These are phyloP conservation scores for Achlya hypogyna DNA, from an alignment of 352 stramenopile species.

Conservation along the genomic window DNA sequence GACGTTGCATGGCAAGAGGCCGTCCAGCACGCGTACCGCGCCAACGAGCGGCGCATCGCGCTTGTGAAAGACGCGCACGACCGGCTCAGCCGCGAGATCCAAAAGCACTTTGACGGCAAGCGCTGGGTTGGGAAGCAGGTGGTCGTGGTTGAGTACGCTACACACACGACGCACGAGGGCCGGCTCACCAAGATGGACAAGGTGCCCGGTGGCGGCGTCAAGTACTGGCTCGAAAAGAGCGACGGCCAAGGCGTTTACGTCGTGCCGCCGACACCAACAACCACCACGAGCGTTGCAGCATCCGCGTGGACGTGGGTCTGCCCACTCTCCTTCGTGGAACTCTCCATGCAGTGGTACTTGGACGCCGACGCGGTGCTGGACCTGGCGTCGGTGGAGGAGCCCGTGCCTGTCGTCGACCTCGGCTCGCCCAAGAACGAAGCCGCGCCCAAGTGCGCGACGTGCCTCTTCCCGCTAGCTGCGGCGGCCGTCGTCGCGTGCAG, in stretches of 20 bases:
- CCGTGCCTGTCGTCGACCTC: neutral
- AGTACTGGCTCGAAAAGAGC: constrained; percentile 10
- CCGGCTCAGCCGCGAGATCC: constrained; percentile 7
- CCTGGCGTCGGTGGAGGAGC: neutral
- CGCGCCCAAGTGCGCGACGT: constrained; percentile 21
- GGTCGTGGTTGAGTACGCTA: neutral
- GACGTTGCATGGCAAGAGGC: neutral
- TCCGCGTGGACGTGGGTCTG: neutral
- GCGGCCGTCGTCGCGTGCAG: constrained; percentile 48
- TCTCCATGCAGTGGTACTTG: constrained; percentile 18
- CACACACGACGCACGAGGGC: neutral
- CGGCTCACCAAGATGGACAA: constrained; percentile 5
- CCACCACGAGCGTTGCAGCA: neutral
- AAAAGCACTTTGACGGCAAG: constrained; percentile 8
- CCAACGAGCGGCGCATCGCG: neutral
- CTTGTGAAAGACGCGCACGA: constrained; percentile 6
- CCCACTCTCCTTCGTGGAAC: neutral
- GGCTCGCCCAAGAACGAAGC: neutral
- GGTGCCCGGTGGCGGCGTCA: neutral
- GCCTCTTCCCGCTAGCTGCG: constrained; percentile 21
- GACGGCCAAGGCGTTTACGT: neutral
- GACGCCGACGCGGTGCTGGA: constrained; percentile 5
- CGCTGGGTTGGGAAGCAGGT: constrained; percentile 17
- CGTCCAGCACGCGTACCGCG: neutral
- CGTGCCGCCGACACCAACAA: neutral